Conservation (phyloP, 202 grass and related monocot genomes). For the Brachypodium distachyon region DNA sequence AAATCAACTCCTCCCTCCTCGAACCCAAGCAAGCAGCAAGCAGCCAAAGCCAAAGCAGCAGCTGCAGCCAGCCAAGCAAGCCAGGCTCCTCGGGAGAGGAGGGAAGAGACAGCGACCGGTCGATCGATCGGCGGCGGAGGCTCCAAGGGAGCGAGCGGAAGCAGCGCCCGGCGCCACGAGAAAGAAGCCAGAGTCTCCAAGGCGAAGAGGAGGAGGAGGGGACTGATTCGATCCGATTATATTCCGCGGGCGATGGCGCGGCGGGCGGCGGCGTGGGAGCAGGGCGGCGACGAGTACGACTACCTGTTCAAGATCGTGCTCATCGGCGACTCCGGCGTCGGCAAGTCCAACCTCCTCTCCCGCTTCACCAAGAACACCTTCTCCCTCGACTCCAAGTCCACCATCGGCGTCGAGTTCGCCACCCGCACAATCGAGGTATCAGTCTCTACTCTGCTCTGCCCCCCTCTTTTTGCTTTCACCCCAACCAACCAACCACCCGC, state of each 20-base stretch:
- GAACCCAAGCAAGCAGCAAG: neutral
- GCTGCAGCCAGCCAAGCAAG: neutral
- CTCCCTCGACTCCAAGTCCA: slow-evolving; percentile 91
- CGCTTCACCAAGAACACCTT: slow-evolving; percentile 85
- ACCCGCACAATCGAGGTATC: slow-evolving; percentile 53
- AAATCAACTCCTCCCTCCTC: neutral
- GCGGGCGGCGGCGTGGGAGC: slow-evolving; percentile 51
- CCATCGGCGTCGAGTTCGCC: slow-evolving; percentile 96
- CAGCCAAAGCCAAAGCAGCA: neutral
- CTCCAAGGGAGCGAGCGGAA: neutral
- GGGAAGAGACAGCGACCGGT: neutral
- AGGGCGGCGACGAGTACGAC: slow-evolving; percentile 75
- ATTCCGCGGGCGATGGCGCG: too few species aligned
- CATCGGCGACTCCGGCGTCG: slow-evolving; percentile 84
- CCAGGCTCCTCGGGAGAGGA: neutral
- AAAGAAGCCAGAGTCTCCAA: neutral
- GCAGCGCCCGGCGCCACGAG: neutral
- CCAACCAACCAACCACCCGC: too few species aligned
- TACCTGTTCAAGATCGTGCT: slow-evolving; percentile 98
- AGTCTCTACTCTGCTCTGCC: neutral
- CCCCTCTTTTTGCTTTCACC: too few species aligned
- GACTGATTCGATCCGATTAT: neutral
- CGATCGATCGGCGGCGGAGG: slow-evolving; percentile 22
- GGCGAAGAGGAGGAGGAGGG: neutral
- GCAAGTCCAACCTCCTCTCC: slow-evolving; percentile 89